Conservation (phyloP, 2,329 filamentous ascomycete genomes). For the Reticulascus tulasneorum region DNA sequence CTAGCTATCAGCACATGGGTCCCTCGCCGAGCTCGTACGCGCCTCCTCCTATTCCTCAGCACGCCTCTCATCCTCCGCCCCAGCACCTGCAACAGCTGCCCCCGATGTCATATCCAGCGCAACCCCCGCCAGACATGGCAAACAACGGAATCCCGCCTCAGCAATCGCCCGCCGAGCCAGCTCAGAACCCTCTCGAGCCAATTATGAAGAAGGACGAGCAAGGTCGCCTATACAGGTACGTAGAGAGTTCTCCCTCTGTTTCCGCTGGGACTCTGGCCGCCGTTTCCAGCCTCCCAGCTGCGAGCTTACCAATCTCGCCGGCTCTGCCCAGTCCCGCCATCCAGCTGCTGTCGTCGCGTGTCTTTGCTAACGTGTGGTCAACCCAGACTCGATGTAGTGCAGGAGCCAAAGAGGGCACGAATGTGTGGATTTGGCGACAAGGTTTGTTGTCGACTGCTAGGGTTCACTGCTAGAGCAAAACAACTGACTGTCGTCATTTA, state of each 20-base stretch:
- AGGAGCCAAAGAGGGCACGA: conserved; percentile 87
- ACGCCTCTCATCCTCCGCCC: not conserved
- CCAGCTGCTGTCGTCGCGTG: too few relatives aligned
- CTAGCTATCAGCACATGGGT: conserved; percentile 11
- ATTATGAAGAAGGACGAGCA: conserved; percentile 1
- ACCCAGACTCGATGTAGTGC: conserved; percentile 69
- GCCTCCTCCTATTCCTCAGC: conserved; percentile 4
- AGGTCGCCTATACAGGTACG: conserved; percentile 3
- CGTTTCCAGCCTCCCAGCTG: not conserved
- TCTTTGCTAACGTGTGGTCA: conserved; percentile 1
- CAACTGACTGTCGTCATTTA: conserved; percentile 38
- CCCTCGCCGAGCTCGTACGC: conserved; percentile 5
- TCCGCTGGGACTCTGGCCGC: not conserved
- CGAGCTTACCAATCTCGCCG: too few relatives aligned
- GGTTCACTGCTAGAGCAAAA: not conserved
- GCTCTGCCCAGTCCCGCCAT: too few relatives aligned
- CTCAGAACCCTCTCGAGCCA: conserved; percentile 1
- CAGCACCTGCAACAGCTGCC: conserved; percentile 10
- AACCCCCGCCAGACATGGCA: conserved; percentile 11
- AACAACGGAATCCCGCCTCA: conserved; percentile 8
- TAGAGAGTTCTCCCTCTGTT: not conserved
- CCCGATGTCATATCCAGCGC: conserved; percentile 8
- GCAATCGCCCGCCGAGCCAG: conserved; percentile 2
- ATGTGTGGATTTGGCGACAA: conserved; percentile 99
- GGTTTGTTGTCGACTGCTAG: conserved; percentile 39